A percentile compares a stretch with the other conserved stretches of the same genome.
phyloP scores from a whole-genome alignment of 257 asterid genomes.

The Sherardia arvensis region DNA sequence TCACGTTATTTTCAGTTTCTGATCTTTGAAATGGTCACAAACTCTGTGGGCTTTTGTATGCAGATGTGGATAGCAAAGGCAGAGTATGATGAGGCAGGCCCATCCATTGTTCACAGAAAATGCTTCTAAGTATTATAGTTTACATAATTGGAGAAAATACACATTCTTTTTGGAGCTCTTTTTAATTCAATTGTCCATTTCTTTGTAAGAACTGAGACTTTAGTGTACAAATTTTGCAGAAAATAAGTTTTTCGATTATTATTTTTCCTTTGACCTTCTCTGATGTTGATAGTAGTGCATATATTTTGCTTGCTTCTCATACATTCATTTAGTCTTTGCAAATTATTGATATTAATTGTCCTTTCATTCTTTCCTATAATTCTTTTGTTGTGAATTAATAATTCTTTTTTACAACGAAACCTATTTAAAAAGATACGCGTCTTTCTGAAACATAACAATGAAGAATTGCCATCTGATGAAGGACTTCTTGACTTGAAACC shows the following conservation, averaged over 20 bases:
- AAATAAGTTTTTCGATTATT: not conserved
- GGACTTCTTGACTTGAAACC: not conserved
- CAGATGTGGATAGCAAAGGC: conserved; percentile 29
- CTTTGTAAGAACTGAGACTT: not conserved
- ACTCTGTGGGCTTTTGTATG: not conserved
- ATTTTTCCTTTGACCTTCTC: too few relatives aligned
- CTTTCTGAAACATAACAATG: too few relatives aligned
- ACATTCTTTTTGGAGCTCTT: conserved; percentile 2
- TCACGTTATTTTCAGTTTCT: not conserved
- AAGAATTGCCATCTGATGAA: not conserved
- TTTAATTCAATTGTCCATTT: not conserved
- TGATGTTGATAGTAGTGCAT: not conserved
- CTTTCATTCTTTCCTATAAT: too few relatives aligned
- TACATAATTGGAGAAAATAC: not conserved
- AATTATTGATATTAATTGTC: too few relatives aligned
- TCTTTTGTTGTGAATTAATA: too few relatives aligned
- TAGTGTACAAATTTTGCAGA: not conserved
- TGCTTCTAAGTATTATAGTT: conserved; percentile 16
- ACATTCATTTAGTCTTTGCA: not conserved
- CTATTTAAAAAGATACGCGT: too few relatives aligned
- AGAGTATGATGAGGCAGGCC: conserved; percentile 26
- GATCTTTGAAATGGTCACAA: not conserved
- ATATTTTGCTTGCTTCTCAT: not conserved
- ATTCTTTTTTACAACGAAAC: too few relatives aligned
- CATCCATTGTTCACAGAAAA: conserved; percentile 29